Percentiles rank a stretch among this genome's conserved stretches.
Conservation (phyloP, 1,139 yeast genomes). For the Yamadazyma buinensis region DNA sequence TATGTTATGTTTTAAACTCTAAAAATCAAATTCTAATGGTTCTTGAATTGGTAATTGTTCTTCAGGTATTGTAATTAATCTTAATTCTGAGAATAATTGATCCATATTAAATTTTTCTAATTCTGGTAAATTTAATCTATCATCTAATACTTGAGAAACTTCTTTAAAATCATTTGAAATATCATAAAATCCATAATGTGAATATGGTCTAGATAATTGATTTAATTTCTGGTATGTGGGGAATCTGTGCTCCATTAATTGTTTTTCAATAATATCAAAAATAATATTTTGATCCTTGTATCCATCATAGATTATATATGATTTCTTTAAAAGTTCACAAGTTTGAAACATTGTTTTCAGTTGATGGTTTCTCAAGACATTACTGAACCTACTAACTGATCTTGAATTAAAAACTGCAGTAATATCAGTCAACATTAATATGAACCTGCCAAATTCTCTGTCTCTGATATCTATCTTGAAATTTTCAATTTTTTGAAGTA, state of each 20-base stretch:
- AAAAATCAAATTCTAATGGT: slow-evolving; percentile 8
- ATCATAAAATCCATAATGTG: slow-evolving; percentile 10
- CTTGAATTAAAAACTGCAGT: slow-evolving; percentile 10
- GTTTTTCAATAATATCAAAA: slow-evolving; percentile 12
- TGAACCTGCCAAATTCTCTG: slow-evolving; percentile 19
- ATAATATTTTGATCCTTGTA: slow-evolving; percentile 25
- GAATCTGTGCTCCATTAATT: slow-evolving; percentile 10
- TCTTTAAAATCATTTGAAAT: slow-evolving; percentile 11
- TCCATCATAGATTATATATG: slow-evolving; percentile 28
- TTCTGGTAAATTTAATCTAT: slow-evolving; percentile 10
- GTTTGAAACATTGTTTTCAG: slow-evolving; percentile 13
- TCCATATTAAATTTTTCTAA: slow-evolving; percentile 7
- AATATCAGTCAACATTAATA: slow-evolving; percentile 20
- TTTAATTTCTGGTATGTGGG: slow-evolving; percentile 9
- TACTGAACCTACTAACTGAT: slow-evolving; percentile 9
- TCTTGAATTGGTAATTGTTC: background rate
- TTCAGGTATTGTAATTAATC: background rate
- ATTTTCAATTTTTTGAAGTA: slow-evolving; percentile 14
- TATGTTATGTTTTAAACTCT: slow-evolving; percentile 1
- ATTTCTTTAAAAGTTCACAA: slow-evolving; percentile 13
- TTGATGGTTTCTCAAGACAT: slow-evolving; percentile 13
- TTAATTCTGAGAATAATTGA: slow-evolving; percentile 6
- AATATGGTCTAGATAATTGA: slow-evolving; percentile 10
- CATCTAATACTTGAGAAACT: slow-evolving; percentile 8
- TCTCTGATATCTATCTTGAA: slow-evolving; percentile 18